These are phyloP conservation scores for Metarhizium album DNA, from an alignment of 2,329 filamentous ascomycete species.

Conservation along the genomic window DNA sequence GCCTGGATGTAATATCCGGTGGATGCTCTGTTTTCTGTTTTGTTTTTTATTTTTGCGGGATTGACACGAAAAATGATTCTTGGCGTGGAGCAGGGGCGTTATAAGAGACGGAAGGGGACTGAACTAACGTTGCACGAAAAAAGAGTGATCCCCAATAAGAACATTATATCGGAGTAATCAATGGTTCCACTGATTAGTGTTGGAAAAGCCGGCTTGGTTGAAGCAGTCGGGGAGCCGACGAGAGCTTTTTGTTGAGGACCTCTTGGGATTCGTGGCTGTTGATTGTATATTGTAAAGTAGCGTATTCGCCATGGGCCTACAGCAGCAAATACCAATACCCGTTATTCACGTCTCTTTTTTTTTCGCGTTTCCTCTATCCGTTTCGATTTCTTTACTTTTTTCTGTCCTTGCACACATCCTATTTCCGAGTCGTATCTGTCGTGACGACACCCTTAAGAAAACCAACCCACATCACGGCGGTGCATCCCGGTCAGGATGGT, in stretches of 20 bases:
- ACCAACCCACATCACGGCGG: not conserved
- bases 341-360: no score
- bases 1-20: slow-evolving; percentile 32
- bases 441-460: not conserved
- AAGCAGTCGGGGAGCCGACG: not conserved
- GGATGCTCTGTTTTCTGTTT: not conserved
- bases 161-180: no score
- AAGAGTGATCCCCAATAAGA: no score
- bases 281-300: not conserved
- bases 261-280: not conserved
- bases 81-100: slow-evolving; percentile 3
- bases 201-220: not conserved
- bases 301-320: not conserved
- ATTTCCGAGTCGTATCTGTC: not conserved
- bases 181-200: not conserved
- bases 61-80: not conserved
- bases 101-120: not conserved
- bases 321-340: not conserved
- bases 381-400: not conserved
- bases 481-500: slow-evolving; percentile 1
- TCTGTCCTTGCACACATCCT: no score
- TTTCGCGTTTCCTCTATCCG: no score
- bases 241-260: not conserved
- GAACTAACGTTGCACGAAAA: not conserved
- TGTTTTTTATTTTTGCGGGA: not conserved